phyloP scores from a whole-genome alignment of 2,329 filamentous ascomycete genomes.

The Fusarium humuli region DNA sequence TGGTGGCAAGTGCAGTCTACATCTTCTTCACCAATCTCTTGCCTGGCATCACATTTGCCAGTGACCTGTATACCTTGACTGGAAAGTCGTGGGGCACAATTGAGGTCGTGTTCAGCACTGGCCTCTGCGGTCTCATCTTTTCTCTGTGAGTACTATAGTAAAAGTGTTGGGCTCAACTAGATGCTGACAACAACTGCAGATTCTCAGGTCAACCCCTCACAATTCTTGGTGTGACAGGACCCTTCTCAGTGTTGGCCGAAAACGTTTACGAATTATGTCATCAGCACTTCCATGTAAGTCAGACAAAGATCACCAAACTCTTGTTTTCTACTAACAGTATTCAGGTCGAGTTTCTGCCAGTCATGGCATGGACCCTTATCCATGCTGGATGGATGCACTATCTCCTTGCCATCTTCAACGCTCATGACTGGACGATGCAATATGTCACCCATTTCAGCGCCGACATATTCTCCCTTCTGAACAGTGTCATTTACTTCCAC shows the following conservation, averaged over 20 bases:
- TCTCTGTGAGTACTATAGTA: conserved; percentile 59
- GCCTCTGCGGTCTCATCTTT: conserved; percentile 72
- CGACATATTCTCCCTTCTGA: conserved; percentile 74
- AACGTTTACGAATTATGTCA: conserved; percentile 71
- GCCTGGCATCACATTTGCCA: conserved; percentile 75
- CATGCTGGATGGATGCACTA: conserved; percentile 75
- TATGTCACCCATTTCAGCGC: conserved; percentile 76
- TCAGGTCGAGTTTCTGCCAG: conserved; percentile 68
- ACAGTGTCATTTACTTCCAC: conserved; percentile 76
- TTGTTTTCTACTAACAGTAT: conserved; percentile 2
- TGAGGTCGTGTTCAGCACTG: conserved; percentile 75
- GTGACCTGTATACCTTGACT: conserved; percentile 71
- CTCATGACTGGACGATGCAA: conserved; percentile 77
- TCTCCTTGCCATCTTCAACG: conserved; percentile 73
- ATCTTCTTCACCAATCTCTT: conserved; percentile 76
- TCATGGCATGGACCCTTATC: conserved; percentile 76
- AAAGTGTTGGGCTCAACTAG: background rate
- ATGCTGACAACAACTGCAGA: conserved; percentile 38
- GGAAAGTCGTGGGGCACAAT: conserved; percentile 74
- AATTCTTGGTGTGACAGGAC: conserved; percentile 73
- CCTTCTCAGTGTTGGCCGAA: conserved; percentile 74
- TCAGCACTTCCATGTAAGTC: conserved; percentile 63
- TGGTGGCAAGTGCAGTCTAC: conserved; percentile 72
- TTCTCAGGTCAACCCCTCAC: conserved; percentile 72
- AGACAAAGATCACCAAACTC: background rate